Base-by-base conservation (phyloP, 2,329 filamentous ascomycete species). In the Verticillium nonalfalfae region DNA sequence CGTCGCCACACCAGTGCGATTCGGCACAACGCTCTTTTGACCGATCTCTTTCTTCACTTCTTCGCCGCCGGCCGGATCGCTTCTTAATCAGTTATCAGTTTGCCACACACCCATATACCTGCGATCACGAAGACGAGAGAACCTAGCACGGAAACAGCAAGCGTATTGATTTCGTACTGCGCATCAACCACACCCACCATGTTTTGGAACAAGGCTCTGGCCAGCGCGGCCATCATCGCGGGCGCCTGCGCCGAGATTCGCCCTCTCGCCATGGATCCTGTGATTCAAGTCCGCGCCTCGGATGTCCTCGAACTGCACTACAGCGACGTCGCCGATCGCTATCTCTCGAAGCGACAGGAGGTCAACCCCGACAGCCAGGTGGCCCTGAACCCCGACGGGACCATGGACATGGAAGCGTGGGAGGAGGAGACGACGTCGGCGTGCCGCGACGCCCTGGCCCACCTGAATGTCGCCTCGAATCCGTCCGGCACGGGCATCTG, bases 401-500 rank as follows among this genome's bases (percentile, higher is more conserved):
- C 73, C n/a, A 70, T 82, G 66, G 82, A 87, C 74, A 71, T 82
- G 69, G 80, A 80, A 3, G 74, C 78, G 7, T 90, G 86, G 86
- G 77, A 87, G 64, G 67, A 69, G 3, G 71, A 78, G 54, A 89
- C 64, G 7, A 77, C 79, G 36, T 68, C 75, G 11, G 87, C 87
- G 26, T 95, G 91, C 73, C 76, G 75, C 55, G 68, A 75, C 26
- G 80, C 83, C 9, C 78, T 95, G 18, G 72, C 74, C 2, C 71
- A 75, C 33, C 78, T 92, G 57, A 77, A 78, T 14, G 77, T 81
- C 63, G 84, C 86, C 52, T 82, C 84, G 31, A 94, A 93, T 66
- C 89, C 90, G 5, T 89, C 90, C 10, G 91, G 91, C 58, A 84
- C 91, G 57, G 89, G 88, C 62, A 85, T 91, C 57, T 96, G 91